These are phyloP conservation scores for Myxozyma monticola DNA, from an alignment of 805 yeast genomes.

Conservation along the genomic window DNA sequence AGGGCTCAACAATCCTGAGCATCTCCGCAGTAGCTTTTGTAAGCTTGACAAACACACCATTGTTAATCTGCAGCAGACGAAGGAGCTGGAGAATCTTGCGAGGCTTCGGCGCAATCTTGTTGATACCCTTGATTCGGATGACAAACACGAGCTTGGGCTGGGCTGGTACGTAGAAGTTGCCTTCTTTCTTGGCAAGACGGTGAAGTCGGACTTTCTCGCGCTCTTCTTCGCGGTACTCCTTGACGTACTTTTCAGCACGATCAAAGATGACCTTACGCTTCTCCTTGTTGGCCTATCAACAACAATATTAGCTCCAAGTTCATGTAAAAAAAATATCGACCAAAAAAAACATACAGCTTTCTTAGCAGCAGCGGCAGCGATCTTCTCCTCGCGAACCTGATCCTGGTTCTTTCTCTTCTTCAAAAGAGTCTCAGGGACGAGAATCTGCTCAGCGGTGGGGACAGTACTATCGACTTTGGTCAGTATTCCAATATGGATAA, in stretches of 20 bases:
- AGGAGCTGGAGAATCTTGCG: constrained; percentile 76
- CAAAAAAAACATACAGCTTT: constrained; percentile 33
- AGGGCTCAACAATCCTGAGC: constrained; percentile 76
- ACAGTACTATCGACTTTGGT: constrained; percentile 52
- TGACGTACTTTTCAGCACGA: constrained; percentile 92
- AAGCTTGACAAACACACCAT: constrained; percentile 75
- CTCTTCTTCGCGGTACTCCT: constrained; percentile 87
- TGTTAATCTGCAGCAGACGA: constrained; percentile 76
- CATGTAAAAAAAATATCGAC: too few relatives aligned
- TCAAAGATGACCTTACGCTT: constrained; percentile 67
- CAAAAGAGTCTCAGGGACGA: constrained; percentile 51
- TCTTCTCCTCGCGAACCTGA: constrained; percentile 50
- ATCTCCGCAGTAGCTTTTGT: constrained; percentile 80
- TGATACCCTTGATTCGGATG: constrained; percentile 76
- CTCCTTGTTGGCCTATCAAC: constrained; percentile 46
- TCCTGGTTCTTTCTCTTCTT: constrained; percentile 55
- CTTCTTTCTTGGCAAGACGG: constrained; percentile 92
- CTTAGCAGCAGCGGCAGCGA: constrained; percentile 36
- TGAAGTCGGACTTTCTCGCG: constrained; percentile 73
- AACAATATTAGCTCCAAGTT: too few relatives aligned
- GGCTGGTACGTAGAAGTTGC: constrained; percentile 85
- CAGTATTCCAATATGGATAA: constrained; percentile 1
- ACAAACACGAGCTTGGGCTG: constrained; percentile 69
- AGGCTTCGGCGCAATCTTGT: constrained; percentile 79
- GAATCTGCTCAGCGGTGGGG: constrained; percentile 35